Evolutionary conservation across 805 yeast genomes (phyloP).

Genomic region (Candida xiaguanensis): DNA sequence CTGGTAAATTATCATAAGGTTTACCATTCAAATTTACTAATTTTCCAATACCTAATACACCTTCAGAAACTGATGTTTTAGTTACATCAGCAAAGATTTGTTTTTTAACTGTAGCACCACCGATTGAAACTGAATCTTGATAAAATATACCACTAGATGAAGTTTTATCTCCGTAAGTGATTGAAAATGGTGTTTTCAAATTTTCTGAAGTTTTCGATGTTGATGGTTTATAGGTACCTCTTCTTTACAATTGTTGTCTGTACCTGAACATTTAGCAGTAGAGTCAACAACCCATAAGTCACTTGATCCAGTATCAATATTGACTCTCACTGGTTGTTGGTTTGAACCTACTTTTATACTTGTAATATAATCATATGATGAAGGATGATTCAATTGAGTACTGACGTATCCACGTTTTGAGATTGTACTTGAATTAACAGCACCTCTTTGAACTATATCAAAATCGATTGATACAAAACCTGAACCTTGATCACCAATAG

Average conservation of each 20-base stretch:
- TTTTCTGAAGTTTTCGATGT: slow-evolving; percentile 6
- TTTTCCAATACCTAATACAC: slow-evolving; percentile 74
- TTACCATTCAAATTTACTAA: slow-evolving; percentile 42
- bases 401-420: too few species aligned
- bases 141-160: slow-evolving; percentile 14
- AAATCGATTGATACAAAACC: slow-evolving; percentile 1
- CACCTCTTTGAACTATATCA: neutral
- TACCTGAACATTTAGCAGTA: slow-evolving; percentile 4
- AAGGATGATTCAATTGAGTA: too few species aligned
- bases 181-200: slow-evolving; percentile 7
- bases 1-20: slow-evolving; percentile 28
- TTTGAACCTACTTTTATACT: slow-evolving; percentile 12
- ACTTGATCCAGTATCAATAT: slow-evolving; percentile 24
- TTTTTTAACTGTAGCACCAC: slow-evolving; percentile 10
- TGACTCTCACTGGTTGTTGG: slow-evolving; percentile 15
- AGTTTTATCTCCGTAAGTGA: slow-evolving; percentile 11
- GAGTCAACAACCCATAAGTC: slow-evolving; percentile 25
- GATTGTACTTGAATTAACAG: slow-evolving; percentile 1
- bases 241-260: too few species aligned
- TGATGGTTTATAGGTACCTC: slow-evolving; percentile 14
- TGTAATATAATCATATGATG: slow-evolving; percentile 4
- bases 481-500: slow-evolving; percentile 5
- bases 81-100: slow-evolving; percentile 21
- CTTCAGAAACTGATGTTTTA: slow-evolving; percentile 53
- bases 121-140: slow-evolving; percentile 13